Evolutionary conservation across 1,284 basidiomycete genomes (phyloP).

Genomic region (Laetiporus sulphureus): DNA sequence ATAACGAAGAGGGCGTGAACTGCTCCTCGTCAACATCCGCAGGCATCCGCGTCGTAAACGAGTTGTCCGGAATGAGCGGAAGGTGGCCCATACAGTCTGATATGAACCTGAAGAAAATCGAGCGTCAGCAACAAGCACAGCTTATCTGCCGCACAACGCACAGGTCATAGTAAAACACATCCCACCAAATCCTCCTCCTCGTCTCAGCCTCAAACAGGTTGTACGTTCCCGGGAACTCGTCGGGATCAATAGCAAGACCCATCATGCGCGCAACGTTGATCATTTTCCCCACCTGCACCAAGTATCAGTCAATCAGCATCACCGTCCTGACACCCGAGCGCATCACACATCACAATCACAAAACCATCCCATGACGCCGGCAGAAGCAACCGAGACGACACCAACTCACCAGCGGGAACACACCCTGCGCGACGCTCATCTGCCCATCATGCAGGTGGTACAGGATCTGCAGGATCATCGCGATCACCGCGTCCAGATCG

Average conservation of each 20-base stretch:
- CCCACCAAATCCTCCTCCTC: constrained; percentile 66
- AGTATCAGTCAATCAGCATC: constrained; percentile 1
- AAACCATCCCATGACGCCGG: too few species aligned
- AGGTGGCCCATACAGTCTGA: constrained; percentile 58
- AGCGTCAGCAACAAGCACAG: constrained; percentile 9
- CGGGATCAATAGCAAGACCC: constrained; percentile 56
- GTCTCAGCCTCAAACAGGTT: constrained; percentile 49
- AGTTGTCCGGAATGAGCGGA: constrained; percentile 45
- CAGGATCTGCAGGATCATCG: constrained; percentile 47
- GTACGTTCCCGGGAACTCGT: constrained; percentile 39
- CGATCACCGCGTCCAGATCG: constrained; percentile 45
- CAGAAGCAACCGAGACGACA: constrained; percentile 5
- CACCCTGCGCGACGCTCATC: constrained; percentile 33
- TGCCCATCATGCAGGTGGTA: constrained; percentile 46
- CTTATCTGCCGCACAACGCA: constrained; percentile 30
- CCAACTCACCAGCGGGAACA: constrained; percentile 36
- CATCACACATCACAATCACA: too few species aligned
- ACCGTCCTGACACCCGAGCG: not conserved
- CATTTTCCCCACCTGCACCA: constrained; percentile 56
- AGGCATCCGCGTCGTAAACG: constrained; percentile 42
- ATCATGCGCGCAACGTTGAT: constrained; percentile 58
- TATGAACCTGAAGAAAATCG: constrained; percentile 42
- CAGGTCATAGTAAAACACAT: constrained; percentile 66
- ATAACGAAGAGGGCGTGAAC: constrained; percentile 39
- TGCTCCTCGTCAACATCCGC: constrained; percentile 43